Evolutionary conservation across 257 asterid species (phyloP), one percentile per base, ranked within the genome.

Genomic region (Phtheirospermum japonicum): DNA sequence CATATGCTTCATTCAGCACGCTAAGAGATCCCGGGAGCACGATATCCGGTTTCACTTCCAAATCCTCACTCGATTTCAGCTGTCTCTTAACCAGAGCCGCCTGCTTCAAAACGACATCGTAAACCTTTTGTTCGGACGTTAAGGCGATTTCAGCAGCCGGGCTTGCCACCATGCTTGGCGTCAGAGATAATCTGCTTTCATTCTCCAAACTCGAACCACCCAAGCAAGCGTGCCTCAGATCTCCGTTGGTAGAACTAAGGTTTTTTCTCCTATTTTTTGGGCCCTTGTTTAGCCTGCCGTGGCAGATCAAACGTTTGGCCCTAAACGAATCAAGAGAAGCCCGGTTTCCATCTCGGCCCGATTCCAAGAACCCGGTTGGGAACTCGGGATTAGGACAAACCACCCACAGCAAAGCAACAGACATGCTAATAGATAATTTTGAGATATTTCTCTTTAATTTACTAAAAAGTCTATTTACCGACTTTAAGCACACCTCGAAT

Each of bases 101-200:
- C 70, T 93, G 99, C 72, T 80, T 93, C 72, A 87, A 59, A 13
- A 93, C 96, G 57, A 93, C 97, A 66, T 93, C 94, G 67, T 93
- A 90, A 6, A 93, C 99, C 83, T 82, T 90, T 65, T 90, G 94
- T 80, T 93, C 99, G 0, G 99, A 84, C 56, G 99, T 63, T 60
- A 83, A 70, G 26, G 75, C 28, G 31, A 90, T 67, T 63, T 85
- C 97, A 61, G 87, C 96, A 6, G 95, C 69, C 17, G 99, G 88
- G 59, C 79, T 79, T 39, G 84, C 95, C 39, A 82, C 78, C 65
- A 79, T 37, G 66, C 81, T 85, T 9, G 95, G 84, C 6, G 70
- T 56, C 26, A 70, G 77, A 46, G 82, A 69, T 58, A 81, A 62
- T 50, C 74, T 79, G 32, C 63, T 57, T 20, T 66, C 81, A 14